Conservation (phyloP, 768 basidiomycete genomes). For the Grammothele lineata region DNA sequence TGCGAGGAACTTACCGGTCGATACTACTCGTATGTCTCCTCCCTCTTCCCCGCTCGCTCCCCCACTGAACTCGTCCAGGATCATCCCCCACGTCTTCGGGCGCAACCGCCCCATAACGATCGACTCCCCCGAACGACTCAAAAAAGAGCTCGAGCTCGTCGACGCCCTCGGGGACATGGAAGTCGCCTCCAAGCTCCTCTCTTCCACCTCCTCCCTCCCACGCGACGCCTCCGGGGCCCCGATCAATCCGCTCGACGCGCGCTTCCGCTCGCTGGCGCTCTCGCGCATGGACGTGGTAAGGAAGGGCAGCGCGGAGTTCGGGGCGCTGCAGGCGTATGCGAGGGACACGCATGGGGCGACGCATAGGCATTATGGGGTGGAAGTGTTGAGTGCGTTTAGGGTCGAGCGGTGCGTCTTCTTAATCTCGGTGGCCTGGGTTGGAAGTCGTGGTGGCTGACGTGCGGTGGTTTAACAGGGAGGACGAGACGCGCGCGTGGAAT, state of each 20-base stretch:
- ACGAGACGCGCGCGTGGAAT: constrained; percentile 38
- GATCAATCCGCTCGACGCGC: constrained; percentile 52
- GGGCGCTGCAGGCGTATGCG: constrained; percentile 42
- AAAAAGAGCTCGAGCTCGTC: constrained; percentile 57
- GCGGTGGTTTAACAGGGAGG: no score
- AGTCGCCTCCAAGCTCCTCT: constrained; percentile 54
- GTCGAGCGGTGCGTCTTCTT: no score
- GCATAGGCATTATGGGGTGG: constrained; percentile 41
- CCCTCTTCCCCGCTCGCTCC: no score
- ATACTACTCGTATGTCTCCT: constrained; percentile 51
- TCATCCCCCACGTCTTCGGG: constrained; percentile 63
- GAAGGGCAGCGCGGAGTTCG: constrained; percentile 40
- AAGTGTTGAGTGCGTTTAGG: constrained; percentile 45
- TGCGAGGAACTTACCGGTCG: constrained; percentile 43
- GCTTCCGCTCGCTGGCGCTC: constrained; percentile 50
- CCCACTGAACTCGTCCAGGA: constrained; percentile 22
- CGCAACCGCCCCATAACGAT: constrained; percentile 44
- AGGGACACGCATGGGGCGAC: constrained; percentile 55
- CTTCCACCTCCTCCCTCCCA: constrained; percentile 30
- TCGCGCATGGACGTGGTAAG: constrained; percentile 47
- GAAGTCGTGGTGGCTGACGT: no score
- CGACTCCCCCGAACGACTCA: constrained; percentile 32
- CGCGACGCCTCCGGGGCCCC: constrained; percentile 42
- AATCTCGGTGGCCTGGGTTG: constrained; percentile 22
- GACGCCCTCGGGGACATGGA: constrained; percentile 67